phyloP scores from a whole-genome alignment of 257 asterid genomes.

The Nicotiana paniculata region DNA sequence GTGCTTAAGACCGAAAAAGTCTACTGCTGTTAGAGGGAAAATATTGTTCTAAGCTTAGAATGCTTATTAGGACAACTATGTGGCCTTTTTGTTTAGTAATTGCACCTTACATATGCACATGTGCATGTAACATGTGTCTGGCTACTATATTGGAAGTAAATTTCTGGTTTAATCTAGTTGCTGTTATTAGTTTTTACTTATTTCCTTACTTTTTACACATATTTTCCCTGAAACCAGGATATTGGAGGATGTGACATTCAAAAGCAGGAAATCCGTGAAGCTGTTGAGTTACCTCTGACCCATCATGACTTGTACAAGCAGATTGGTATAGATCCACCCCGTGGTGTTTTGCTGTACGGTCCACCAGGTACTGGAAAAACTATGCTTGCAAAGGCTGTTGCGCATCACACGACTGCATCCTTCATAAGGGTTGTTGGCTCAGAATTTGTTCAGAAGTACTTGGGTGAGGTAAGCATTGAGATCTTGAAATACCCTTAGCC shows the following conservation, averaged over 20 bases:
- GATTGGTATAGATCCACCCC: constrained; percentile 85
- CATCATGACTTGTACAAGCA: constrained; percentile 76
- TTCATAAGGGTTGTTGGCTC: constrained; percentile 83
- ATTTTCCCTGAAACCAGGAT: constrained; percentile 31
- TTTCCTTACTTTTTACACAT: neutral
- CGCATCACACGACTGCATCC: constrained; percentile 72
- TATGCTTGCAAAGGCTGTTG: constrained; percentile 86
- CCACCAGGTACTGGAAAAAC: constrained; percentile 89
- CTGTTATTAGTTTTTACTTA: neutral
- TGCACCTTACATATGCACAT: neutral
- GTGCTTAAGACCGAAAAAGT: neutral
- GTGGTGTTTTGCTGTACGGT: constrained; percentile 80
- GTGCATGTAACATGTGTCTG: neutral
- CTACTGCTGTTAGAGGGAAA: neutral
- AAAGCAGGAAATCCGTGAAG: constrained; percentile 84
- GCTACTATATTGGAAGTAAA: neutral
- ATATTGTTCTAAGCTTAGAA: neutral
- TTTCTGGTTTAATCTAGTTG: neutral
- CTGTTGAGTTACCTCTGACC: constrained; percentile 77
- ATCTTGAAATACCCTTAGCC: neutral
- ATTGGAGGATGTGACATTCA: constrained; percentile 85
- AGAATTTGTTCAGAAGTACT: constrained; percentile 79
- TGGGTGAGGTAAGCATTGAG: constrained; percentile 60
- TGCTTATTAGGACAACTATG: no score
- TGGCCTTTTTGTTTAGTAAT: neutral